phyloP scores from a whole-genome alignment of 169 alveolate species.

The Eimeria maxima region DNA sequence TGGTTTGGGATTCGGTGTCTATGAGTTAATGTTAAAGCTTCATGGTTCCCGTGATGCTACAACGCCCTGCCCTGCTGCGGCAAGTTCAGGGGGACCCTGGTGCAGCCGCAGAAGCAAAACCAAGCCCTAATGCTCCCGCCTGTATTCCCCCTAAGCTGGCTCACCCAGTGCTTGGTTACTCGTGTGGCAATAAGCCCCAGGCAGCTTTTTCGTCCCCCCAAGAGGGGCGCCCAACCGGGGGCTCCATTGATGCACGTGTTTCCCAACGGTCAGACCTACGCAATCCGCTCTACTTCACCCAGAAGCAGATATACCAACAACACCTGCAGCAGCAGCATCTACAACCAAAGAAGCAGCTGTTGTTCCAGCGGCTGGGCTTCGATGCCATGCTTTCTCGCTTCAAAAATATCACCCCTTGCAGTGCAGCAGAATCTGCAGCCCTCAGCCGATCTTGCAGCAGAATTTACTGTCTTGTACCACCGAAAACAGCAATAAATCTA shows the following conservation, averaged over 20 bases:
- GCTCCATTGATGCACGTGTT: not conserved
- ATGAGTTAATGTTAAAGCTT: not conserved
- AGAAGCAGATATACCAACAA: not conserved
- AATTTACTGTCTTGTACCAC: not conserved
- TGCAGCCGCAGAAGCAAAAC: not conserved
- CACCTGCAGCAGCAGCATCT: slow-evolving; percentile 14
- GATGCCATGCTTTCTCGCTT: not conserved
- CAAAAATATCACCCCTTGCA: slow-evolving; percentile 4
- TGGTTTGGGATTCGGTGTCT: not conserved
- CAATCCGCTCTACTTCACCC: not conserved
- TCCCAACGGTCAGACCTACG: not conserved
- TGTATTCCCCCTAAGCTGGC: not conserved
- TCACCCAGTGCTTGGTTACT: not conserved
- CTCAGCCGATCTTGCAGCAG: not conserved
- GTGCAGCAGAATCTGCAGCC: slow-evolving; percentile 4
- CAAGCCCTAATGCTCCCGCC: not conserved
- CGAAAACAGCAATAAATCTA: not conserved
- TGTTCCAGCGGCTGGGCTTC: not conserved
- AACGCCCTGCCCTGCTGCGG: slow-evolving; percentile 20
- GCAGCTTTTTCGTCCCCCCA: not conserved
- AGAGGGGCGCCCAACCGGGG: not conserved
- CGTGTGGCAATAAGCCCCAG: not conserved
- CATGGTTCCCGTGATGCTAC: slow-evolving; percentile 27
- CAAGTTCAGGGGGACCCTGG: not conserved
- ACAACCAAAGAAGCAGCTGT: slow-evolving; percentile 4